A percentile compares a stretch with the other conserved stretches of the same genome.
Conservation (phyloP, 192 early-diverging fungal species). For the Backusella sp. region DNA sequence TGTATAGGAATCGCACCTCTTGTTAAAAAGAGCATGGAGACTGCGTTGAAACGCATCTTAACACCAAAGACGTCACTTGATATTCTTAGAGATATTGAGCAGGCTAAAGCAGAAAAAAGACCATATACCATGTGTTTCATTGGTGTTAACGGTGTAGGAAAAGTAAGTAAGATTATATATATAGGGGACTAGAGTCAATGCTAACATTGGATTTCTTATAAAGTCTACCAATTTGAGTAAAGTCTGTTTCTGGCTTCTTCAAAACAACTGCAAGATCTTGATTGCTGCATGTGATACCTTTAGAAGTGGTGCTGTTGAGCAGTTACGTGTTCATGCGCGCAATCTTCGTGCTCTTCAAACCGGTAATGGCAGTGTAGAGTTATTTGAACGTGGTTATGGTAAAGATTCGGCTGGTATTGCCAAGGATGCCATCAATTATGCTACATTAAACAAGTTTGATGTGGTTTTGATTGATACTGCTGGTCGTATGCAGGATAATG, state of each 20-base stretch:
- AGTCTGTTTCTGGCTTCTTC: slow-evolving; percentile 92
- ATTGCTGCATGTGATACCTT: slow-evolving; percentile 98
- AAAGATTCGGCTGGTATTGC: slow-evolving; percentile 96
- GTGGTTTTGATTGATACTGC: slow-evolving; percentile 96
- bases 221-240: slow-evolving; percentile 95
- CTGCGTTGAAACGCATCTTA: slow-evolving; percentile 81
- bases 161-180: slow-evolving; percentile 11
- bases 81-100: slow-evolving; percentile 84
- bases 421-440: slow-evolving; percentile 88
- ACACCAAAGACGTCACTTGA: slow-evolving; percentile 89
- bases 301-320: slow-evolving; percentile 94
- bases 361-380: slow-evolving; percentile 65
- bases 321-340: slow-evolving; percentile 85
- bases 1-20: slow-evolving; percentile 51
- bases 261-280: slow-evolving; percentile 85
- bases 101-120: slow-evolving; percentile 60
- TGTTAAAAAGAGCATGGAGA: slow-evolving; percentile 81
- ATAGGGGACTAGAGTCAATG: not conserved
- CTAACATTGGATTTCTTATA: not conserved
- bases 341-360: slow-evolving; percentile 79
- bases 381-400: slow-evolving; percentile 95
- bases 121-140: slow-evolving; percentile 93
- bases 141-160: slow-evolving; percentile 92
- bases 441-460: slow-evolving; percentile 72
- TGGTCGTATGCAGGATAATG: slow-evolving; percentile 98